These are phyloP conservation scores for Starmerella ratchasimensis DNA, from an alignment of 805 yeast genomes.

Conservation along the genomic window DNA sequence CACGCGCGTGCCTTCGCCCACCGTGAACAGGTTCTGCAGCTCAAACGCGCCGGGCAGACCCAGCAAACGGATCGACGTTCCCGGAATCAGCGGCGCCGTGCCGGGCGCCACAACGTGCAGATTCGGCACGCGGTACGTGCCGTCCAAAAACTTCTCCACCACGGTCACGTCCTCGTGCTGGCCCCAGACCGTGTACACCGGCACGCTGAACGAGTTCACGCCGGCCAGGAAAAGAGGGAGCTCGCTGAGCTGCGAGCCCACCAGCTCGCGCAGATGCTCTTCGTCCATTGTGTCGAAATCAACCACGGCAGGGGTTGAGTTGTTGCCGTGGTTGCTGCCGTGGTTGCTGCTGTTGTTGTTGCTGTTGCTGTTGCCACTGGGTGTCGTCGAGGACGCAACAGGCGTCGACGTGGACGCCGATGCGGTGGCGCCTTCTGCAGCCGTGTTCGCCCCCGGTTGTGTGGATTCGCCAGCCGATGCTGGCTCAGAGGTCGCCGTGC, in stretches of 20 bases:
- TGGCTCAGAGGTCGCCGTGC: too few species aligned
- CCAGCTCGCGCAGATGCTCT: conserved; percentile 29
- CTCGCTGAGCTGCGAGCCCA: conserved; percentile 36
- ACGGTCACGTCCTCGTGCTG: conserved; percentile 62
- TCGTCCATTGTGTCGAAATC: conserved; percentile 37
- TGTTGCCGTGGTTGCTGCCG: too few species aligned
- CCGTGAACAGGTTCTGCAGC: conserved; percentile 53
- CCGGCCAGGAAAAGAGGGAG: conserved; percentile 37
- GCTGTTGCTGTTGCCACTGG: too few species aligned
- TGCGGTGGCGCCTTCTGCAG: too few species aligned
- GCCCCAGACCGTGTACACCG: conserved; percentile 69
- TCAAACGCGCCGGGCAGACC: conserved; percentile 66
- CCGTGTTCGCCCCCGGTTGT: too few species aligned
- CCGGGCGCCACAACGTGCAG: conserved; percentile 47
- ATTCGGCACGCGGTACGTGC: conserved; percentile 42
- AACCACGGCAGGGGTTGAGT: too few species aligned
- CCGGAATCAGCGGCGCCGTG: conserved; percentile 18
- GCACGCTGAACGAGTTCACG: conserved; percentile 33
- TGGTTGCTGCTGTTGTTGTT: conserved; percentile 29
- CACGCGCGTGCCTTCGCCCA: conserved; percentile 37
- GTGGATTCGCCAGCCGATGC: too few species aligned
- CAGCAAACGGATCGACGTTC: conserved; percentile 40
- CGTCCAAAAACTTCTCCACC: conserved; percentile 45
- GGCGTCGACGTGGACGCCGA: too few species aligned
- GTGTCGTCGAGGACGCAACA: too few species aligned